Conservation (phyloP, 257 asterid species). For the Petunia secreta region DNA sequence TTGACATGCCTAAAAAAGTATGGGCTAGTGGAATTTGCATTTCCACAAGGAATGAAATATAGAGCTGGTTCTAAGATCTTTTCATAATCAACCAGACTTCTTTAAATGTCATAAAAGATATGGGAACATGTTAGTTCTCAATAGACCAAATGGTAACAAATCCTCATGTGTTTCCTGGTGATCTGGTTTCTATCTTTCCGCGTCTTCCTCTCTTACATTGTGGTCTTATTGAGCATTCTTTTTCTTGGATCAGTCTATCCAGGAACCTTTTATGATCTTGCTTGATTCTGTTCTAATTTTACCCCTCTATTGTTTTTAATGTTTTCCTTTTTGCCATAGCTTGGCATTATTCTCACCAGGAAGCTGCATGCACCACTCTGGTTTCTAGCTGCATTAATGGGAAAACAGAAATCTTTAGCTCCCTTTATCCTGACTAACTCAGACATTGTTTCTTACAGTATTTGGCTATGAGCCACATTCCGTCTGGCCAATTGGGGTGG, state of each 20-base stretch:
- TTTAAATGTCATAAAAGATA: neutral
- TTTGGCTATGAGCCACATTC: constrained; percentile 98
- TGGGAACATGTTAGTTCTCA: neutral
- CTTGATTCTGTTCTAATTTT: neutral
- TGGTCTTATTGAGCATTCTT: neutral
- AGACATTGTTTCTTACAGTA: constrained; percentile 52
- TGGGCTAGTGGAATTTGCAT: neutral
- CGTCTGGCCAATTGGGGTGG: constrained; percentile 92
- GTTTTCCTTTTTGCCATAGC: neutral
- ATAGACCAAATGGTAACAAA: neutral
- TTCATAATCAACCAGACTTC: neutral
- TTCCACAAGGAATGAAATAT: neutral
- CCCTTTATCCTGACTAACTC: neutral
- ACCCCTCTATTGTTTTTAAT: neutral
- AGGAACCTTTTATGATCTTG: neutral
- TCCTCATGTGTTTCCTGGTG: neutral
- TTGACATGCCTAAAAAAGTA: neutral
- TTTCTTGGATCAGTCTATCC: neutral
- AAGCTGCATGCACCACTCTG: neutral
- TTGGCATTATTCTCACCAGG: neutral
- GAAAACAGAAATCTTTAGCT: neutral
- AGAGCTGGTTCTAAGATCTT: neutral
- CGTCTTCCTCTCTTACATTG: neutral
- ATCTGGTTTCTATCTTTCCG: neutral
- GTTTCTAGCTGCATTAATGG: neutral